Evolutionary conservation across 2,329 filamentous ascomycete species (phyloP), one percentile per base, ranked within the genome.

Genomic region (Calonectria naviculata): DNA sequence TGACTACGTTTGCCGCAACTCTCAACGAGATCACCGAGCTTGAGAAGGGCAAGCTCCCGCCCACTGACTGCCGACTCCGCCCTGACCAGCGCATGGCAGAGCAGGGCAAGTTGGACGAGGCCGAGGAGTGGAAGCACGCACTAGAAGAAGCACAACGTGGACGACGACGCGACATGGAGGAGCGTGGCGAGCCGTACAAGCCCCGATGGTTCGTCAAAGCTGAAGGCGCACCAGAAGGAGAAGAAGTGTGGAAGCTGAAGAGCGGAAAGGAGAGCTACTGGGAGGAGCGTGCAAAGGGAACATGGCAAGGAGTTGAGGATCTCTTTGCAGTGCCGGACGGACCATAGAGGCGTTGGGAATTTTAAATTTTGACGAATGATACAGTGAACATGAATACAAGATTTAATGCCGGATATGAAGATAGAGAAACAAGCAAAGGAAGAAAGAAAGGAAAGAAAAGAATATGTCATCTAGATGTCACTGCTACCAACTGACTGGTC

Each of bases 11-110:
- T 80, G 95, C 95, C 0, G 95, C 95, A 0, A 84, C 89, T 2
- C 88, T 99, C 52, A 99, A 99, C 78, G 94, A 99, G 83, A 88
- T 97, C 71, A 98, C 97, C 0, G 78, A 89, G 0, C 87, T 98
- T 7, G 97, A 99, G 82, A 86, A 92, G 69, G 90, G 87, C 5
- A 92, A 91, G 70, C 84, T 98, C 19, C 92, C 97, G 4, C 89
- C 91, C 0, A 98, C 96, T 0, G 97, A 99, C 83, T 93, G 90
- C 38, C 88, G 97, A 29, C 85, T 98, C 46, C 88, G 97, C 19
- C 95, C 95, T 3, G 97, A 99, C 80, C 97, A 98, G 85, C 89
- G 94, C 17, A 91, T 95, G 3, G 90, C 94, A 4, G 97, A 99
- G 83, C 87, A 93, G 52, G 95, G 95, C 17, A 91, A 94, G 63